Evolutionary conservation across 2,329 filamentous ascomycete species (phyloP), one percentile per base, ranked within the genome.

Genomic region (Trichophyton mentagrophytes): DNA sequence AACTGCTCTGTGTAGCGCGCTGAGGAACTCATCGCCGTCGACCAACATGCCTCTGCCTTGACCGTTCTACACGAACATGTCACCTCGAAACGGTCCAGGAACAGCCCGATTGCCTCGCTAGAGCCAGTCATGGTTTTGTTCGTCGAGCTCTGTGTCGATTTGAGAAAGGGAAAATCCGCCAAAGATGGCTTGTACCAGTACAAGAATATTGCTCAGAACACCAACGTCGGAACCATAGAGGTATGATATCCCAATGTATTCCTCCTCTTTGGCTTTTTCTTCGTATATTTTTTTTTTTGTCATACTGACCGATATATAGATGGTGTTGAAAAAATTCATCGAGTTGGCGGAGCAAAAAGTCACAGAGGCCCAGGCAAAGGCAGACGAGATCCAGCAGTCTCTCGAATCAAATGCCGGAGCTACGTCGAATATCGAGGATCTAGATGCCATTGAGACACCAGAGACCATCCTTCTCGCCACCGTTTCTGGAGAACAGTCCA

Each of bases 171-270:
- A 69, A 99, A 99, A 78, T 83, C 93, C 64, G 93, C 92, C 76
- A 99, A 99, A 82, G 93, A 99, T 79, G 93, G 93, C 64, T 83
- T 99, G 57, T 99, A 97, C 76, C 93, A 96, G 76, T 99, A 99
- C 84, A 99, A 99, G 83, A 99, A 99, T 77, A 97, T 96, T 68
- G 92, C 91, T 61, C 93, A 99, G 77, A 99, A 99, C 79, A 96
- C 92, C 69, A 97, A 97, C 73, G 90, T 99, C 67, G 90, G 85
- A 69, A 99, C 93, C 64, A 99, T 99, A 74, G 93, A 97, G 85
- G 88, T 90, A 78, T 30, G 27, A 30, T n/a, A 17, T 44, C 40
- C 63, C 74, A 59, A 40, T 58, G 51, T 20, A 57, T 58, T 58
- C 65, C 49, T 63, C 63, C 9, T 22, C 11, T 20, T 30, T 30